Percentiles rank a stretch among this genome's conserved stretches.
phyloP scores from a whole-genome alignment of 192 early-diverging fungal species.

The Rhizophagus prolifer region DNA sequence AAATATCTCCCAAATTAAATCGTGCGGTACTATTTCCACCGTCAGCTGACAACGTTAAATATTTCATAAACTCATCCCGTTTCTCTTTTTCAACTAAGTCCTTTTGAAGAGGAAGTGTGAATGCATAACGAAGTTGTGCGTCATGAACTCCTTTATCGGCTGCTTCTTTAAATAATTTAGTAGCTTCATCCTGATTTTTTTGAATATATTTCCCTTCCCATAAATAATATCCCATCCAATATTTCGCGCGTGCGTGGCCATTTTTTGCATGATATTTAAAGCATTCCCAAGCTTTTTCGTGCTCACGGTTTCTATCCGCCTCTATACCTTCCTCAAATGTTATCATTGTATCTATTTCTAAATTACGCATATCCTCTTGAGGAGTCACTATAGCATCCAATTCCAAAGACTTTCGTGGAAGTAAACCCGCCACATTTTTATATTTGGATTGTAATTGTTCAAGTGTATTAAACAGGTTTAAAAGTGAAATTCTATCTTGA shows the following conservation, averaged over 20 bases:
- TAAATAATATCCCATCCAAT: slow-evolving; percentile 24
- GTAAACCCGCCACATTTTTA: too few relatives aligned
- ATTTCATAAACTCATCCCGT: neutral
- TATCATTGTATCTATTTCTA: neutral
- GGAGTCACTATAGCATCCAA: too few relatives aligned
- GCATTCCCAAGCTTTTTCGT: too few relatives aligned
- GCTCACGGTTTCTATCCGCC: too few relatives aligned
- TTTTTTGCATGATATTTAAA: too few relatives aligned
- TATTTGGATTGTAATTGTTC: too few relatives aligned
- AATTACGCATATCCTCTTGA: too few relatives aligned
- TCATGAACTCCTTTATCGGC: slow-evolving; percentile 2
- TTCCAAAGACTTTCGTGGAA: too few relatives aligned
- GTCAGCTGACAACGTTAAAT: slow-evolving; percentile 12
- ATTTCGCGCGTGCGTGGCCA: too few relatives aligned
- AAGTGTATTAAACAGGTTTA: neutral
- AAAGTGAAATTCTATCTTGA: neutral
- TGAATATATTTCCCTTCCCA: neutral
- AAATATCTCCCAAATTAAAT: slow-evolving; percentile 18
- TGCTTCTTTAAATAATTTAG: neutral
- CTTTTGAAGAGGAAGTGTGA: neutral
- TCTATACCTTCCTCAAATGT: slow-evolving; percentile 13
- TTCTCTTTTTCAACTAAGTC: neutral
- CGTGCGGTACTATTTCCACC: neutral
- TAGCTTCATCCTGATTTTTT: neutral
- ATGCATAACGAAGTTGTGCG: slow-evolving; percentile 19